Base-by-base conservation (phyloP, 768 basidiomycete genomes). In the Tulasnella sp. region DNA sequence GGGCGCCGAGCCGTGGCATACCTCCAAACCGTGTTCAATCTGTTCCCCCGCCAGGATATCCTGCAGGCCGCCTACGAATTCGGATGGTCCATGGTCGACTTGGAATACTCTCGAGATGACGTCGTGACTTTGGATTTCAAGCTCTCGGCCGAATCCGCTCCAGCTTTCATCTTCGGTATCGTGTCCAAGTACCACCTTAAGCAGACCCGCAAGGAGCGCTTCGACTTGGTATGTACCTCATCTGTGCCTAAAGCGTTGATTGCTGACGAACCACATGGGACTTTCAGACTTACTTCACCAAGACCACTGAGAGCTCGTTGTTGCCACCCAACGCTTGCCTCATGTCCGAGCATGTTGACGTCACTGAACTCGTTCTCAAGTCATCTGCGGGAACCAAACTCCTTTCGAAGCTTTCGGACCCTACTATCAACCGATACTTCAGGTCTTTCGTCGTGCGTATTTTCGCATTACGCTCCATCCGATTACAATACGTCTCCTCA, bases 301-400 rank as follows among this genome's bases (percentile, higher is more conserved):
- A 92, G 84, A 92, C 93, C 6, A 87, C 90, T 16, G 96, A 96
- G 81, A 89, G 90, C 82, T 75, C 89, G 2, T 85, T 87, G 22
- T 87, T 97, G 37, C 93, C 94, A 3, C 83, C 89, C 0, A 87
- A 88, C 28, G 87, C 93, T 72, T 90, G 92, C 18, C 89, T 96
- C 83, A 95, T 96, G 93, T 92, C 94, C 81, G 96, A 98, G 87
- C 94, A 91, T 82, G 94, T 94, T 14, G 96, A 97, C 83, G 88
- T 95, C 79, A 94, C 94, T 2, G 94, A 97, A 31, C 89, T 88
- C 83, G 83, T 97, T 76, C 87, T 95, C 84, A 96, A 94, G 83
- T 86, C 86, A 20, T 83, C 88, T 85, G 87, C 87, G 46, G 86
- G 88, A 82, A 85, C 89, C 87, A 81, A 82, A 18, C 86, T 97